Percentiles rank a stretch among this genome's conserved stretches.
Conservation (phyloP, 192 early-diverging fungal genomes). For the Rhizophagus prolifer region DNA sequence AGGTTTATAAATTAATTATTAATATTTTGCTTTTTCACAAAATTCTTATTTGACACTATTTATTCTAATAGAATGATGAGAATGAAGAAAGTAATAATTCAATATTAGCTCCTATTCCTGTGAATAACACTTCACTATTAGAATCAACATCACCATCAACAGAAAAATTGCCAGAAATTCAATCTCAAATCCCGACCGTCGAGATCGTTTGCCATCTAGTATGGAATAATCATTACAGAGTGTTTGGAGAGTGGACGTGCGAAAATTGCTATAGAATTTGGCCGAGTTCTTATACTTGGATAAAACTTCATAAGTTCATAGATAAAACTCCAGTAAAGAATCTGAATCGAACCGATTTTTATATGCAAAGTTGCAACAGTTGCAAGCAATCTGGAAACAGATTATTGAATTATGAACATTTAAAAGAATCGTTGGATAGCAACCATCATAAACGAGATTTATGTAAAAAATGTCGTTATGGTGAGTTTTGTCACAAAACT, state of each 20-base stretch:
- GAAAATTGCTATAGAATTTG: background rate
- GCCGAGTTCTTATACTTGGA: constrained; percentile 17
- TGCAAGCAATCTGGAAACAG: background rate
- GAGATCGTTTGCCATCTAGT: background rate
- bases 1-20: background rate
- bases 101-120: no score
- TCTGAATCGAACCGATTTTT: background rate
- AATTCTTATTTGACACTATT: background rate
- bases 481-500: background rate
- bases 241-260: constrained; percentile 23
- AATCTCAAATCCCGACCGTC: background rate
- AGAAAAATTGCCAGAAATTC: no score
- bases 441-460: background rate
- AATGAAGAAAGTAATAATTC: no score
- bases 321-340: background rate
- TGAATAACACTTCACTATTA: no score
- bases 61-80: background rate
- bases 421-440: background rate
- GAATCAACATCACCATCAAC: no score
- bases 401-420: background rate
- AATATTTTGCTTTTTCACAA: background rate
- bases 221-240: constrained; percentile 8
- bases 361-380: constrained; percentile 13
- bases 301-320: constrained; percentile 15
- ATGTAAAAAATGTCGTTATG: constrained; percentile 15